Evolutionary conservation across 2,329 filamentous ascomycete species (phyloP), one percentile per base, ranked within the genome.

Genomic region (Chaetomiaceae sp.): DNA sequence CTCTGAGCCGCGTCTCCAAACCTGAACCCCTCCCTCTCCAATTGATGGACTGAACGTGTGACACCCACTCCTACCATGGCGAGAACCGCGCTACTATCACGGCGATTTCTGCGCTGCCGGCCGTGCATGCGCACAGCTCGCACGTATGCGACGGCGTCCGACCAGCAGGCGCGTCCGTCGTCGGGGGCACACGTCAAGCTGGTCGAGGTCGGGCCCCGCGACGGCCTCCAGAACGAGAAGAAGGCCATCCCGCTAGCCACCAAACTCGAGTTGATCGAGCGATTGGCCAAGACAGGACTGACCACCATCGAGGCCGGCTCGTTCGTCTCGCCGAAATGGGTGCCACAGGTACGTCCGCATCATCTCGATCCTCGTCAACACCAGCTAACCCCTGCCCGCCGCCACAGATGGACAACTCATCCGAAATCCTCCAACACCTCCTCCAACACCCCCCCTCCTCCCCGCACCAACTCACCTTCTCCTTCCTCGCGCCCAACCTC

Each of bases 181-280:
- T 73, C 69, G 59, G 9, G 9, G 5, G 22, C 22, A 9, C 63
- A 59, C 49, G 74, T 81, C 50, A 75, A 72, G 65, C 81, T 94
- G 32, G 83, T 93, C 51, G 88, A 94, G 69, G 88, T 94, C 52
- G 87, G 86, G 8, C 87, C 88, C 27, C 76, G 88, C 54, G 88
- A 94, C 69, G 88, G 88, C n/a, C 68, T 94, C 43, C 88, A 95
- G 63, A 94, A 93, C 61, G 86, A 93, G 69, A 86, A 85, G 67
- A 78, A 72, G 53, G 73, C 73, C 22, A 84, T 94, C 53, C 72
- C 86, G 0, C 70, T 87, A 10, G 71, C 74, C 6, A 88, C 82
- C 2, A 94, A 94, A 65, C 76, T 91, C 45, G 79, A 89, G 55
- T 67, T 94, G 43, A 85, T 94, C 32, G 75, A 83, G 55, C 72